These are phyloP conservation scores for Trichoderma semiorbis DNA, from an alignment of 2,329 filamentous ascomycete genomes.

Conservation along the genomic window DNA sequence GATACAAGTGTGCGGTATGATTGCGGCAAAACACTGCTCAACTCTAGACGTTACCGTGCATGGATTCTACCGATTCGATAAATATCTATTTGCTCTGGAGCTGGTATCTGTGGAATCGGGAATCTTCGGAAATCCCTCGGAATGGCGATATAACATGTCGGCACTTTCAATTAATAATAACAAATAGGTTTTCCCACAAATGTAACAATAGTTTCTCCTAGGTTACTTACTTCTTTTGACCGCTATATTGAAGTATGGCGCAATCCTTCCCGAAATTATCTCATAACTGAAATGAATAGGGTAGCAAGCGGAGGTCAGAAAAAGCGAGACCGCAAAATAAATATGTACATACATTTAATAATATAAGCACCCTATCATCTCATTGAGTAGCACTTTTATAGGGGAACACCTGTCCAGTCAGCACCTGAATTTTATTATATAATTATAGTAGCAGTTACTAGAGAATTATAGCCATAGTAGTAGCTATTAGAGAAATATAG, in stretches of 20 bases:
- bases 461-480: no score
- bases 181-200: neutral
- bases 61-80: neutral
- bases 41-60: neutral
- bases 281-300: neutral
- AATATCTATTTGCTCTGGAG: neutral
- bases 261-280: neutral
- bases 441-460: no score
- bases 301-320: no score
- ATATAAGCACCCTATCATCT: no score
- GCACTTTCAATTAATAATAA: neutral
- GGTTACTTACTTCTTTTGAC: neutral
- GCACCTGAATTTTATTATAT: no score
- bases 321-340: no score
- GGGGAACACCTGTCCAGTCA: no score
- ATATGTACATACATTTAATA: no score
- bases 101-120: neutral
- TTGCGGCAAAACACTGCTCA: neutral
- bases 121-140: neutral
- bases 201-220: neutral
- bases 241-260: neutral
- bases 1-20: neutral
- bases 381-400: no score
- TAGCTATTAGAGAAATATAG: no score
- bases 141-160: neutral